Evolutionary conservation across 2,329 filamentous ascomycete genomes (phyloP).

Genomic region (Xylariaceae sp.): DNA sequence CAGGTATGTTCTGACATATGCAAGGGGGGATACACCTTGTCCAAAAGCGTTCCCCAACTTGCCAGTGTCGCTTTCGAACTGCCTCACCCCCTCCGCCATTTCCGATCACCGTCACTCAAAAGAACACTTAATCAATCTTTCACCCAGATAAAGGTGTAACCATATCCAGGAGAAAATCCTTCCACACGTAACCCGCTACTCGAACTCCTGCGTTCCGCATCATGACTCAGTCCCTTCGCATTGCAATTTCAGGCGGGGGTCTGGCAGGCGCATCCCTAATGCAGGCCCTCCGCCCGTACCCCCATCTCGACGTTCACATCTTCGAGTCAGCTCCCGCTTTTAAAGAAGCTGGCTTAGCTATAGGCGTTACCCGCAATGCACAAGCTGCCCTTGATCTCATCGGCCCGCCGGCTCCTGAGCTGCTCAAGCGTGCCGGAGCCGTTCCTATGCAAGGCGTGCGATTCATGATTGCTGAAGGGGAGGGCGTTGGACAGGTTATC

Average conservation of each 20-base stretch:
- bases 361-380: constrained; percentile 19
- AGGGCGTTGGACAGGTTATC: constrained; percentile 5
- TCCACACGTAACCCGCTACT: no score
- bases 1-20: no score
- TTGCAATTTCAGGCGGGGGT: constrained; percentile 8
- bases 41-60: no score
- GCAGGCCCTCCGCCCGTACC: constrained; percentile 5
- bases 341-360: constrained; percentile 12
- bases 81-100: no score
- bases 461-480: constrained; percentile 18
- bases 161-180: no score
- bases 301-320: constrained; percentile 11
- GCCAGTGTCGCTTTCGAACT: no score
- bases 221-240: neutral
- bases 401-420: constrained; percentile 8
- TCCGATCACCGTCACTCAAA: no score
- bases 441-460: constrained; percentile 20
- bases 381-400: constrained; percentile 19
- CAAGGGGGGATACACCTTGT: no score
- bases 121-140: no score
- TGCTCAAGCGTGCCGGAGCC: constrained; percentile 18
- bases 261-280: constrained; percentile 7
- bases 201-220: no score
- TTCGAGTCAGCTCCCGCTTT: constrained; percentile 8
- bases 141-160: no score